Conservation (phyloP, 306 rosid genomes). For the Malus domestica region DNA sequence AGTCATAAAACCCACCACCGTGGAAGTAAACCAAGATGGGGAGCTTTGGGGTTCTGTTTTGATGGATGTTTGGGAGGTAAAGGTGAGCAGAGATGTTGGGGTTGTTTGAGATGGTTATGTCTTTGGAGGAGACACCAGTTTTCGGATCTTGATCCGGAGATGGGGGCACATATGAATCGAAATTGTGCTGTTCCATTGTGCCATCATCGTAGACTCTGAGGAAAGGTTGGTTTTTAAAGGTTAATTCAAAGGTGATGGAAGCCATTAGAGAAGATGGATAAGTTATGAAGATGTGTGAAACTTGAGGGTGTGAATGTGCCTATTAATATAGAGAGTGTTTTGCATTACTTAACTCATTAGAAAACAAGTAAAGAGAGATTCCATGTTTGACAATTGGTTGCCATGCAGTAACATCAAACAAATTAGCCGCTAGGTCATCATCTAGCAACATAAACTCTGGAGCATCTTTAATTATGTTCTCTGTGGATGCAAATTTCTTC, state of each 20-base stretch:
- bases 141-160: conserved; percentile 12
- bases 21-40: conserved; percentile 49
- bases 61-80: conserved; percentile 28
- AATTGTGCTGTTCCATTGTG: conserved; percentile 12
- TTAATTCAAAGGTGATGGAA: conserved; percentile 24
- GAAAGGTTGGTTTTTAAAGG: conserved; percentile 27
- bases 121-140: conserved; percentile 46
- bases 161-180: conserved; percentile 19
- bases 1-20: conserved; percentile 35
- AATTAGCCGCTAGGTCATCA: not conserved
- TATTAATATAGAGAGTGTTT: not conserved
- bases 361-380: not conserved
- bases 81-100: conserved; percentile 40
- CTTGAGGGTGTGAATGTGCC: not conserved
- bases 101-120: conserved; percentile 25
- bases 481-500: no score
- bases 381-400: not conserved
- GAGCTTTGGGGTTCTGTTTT: conserved; percentile 7
- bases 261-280: not conserved
- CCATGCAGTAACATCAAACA: not conserved
- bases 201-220: conserved; percentile 43
- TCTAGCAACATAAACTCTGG: not conserved
- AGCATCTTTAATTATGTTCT: no score
- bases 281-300: not conserved
- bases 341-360: not conserved